phyloP scores from a whole-genome alignment of 2,329 filamentous ascomycete species.

The Fusarium neocosmosporiellum region DNA sequence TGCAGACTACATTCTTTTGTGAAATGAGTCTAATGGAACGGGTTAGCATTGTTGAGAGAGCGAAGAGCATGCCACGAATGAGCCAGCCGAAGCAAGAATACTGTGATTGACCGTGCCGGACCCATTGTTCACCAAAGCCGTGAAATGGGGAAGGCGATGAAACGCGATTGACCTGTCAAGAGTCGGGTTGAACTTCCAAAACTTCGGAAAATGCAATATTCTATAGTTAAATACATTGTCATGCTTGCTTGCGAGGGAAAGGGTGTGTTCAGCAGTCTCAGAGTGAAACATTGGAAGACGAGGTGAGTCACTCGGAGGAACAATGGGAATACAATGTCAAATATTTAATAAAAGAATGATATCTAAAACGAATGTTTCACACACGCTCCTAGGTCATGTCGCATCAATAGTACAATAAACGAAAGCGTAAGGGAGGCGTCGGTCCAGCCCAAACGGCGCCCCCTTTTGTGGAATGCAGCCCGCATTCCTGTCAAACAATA shows the following conservation, averaged over 20 bases:
- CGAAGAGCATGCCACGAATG: background rate
- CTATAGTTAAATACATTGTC: background rate
- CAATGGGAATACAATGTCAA: background rate
- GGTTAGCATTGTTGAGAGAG: background rate
- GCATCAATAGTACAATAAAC: conserved; percentile 8
- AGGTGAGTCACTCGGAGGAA: background rate
- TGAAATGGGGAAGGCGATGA: background rate
- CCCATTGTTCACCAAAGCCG: background rate
- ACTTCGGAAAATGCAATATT: background rate
- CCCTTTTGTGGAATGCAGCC: background rate
- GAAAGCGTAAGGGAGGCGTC: conserved; percentile 21
- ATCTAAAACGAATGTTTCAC: background rate
- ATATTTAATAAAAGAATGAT: background rate
- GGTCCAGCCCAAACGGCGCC: background rate
- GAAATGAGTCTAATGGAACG: background rate
- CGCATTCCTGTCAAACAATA: background rate
- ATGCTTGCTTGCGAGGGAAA: background rate
- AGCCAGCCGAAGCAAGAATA: background rate
- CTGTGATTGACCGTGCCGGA: background rate
- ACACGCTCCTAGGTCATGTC: background rate
- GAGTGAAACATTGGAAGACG: background rate
- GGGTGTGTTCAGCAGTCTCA: background rate
- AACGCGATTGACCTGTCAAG: background rate
- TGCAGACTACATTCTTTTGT: background rate
- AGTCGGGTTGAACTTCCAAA: background rate